Percentiles rank a stretch among this genome's conserved stretches.
These are phyloP conservation scores for Combretum micranthum DNA, from an alignment of 345 rosid species.

Conservation along the genomic window DNA sequence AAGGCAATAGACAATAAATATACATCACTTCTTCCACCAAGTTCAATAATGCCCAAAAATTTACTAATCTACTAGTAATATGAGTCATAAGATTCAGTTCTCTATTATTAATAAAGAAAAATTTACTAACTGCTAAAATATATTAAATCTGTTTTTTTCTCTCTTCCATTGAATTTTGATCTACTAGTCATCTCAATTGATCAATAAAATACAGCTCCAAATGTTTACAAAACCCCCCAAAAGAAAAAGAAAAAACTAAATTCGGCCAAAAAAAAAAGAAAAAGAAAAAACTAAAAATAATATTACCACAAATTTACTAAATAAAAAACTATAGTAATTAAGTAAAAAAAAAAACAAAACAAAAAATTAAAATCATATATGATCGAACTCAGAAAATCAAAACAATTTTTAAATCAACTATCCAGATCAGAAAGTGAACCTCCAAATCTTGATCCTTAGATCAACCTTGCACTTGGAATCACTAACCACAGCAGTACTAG, in stretches of 20 bases:
- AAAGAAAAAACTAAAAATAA: neutral
- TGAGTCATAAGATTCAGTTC: no score
- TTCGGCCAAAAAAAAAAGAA: no score
- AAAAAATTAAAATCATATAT: neutral
- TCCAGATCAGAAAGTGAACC: conserved; percentile 46
- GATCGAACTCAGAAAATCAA: neutral
- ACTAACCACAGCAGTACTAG: conserved; percentile 41
- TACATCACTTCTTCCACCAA: no score
- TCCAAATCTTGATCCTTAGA: conserved; percentile 89
- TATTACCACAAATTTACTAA: neutral
- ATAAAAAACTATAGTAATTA: neutral
- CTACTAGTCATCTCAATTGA: conserved; percentile 5
- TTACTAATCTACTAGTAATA: no score
- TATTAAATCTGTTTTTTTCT: neutral
- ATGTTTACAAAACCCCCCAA: conserved; percentile 12
- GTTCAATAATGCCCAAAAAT: no score
- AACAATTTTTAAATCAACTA: neutral
- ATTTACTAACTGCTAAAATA: neutral
- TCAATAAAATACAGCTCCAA: conserved; percentile 10
- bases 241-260: no score
- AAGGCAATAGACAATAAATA: no score
- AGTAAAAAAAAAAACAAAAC: neutral
- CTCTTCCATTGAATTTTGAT: neutral
- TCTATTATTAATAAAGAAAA: neutral
- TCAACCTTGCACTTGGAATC: conserved; percentile 71